Evolutionary conservation across 768 basidiomycete species (phyloP).

Genomic region (Myochromella boudieri): DNA sequence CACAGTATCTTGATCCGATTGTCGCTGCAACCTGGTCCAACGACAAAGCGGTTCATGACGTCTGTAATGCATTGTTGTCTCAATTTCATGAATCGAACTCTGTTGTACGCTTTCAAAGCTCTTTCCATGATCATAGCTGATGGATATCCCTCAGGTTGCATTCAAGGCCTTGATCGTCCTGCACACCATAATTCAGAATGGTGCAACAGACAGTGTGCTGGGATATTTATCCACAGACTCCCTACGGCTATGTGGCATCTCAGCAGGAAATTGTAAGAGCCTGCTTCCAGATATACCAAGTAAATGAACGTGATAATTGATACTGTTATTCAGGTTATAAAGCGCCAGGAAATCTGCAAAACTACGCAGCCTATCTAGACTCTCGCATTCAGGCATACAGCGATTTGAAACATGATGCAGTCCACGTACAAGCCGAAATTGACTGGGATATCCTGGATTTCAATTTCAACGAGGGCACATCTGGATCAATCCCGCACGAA

Average conservation of each 20-base stretch:
- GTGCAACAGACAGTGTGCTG: conserved; percentile 92
- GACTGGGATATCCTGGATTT: conserved; percentile 84
- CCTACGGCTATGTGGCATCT: conserved; percentile 79
- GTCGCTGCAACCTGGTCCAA: conserved; percentile 97
- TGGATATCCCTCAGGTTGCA: conserved; percentile 63
- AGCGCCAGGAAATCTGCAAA: conserved; percentile 81
- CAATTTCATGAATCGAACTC: conserved; percentile 90
- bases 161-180: conserved; percentile 96
- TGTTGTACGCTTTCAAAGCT: conserved; percentile 53
- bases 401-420: conserved; percentile 91
- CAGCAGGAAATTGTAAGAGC: conserved; percentile 90
- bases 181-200: conserved; percentile 95
- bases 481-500: conserved; percentile 29
- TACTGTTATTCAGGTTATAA: conserved; percentile 63
- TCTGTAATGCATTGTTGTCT: conserved; percentile 84
- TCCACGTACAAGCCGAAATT: conserved; percentile 89
- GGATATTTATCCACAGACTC: conserved; percentile 81
- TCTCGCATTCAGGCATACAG: conserved; percentile 84
- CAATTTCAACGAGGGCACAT: conserved; percentile 56
- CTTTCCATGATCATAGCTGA: conserved; percentile 3
- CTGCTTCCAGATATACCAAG: conserved; percentile 15
- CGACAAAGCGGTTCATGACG: conserved; percentile 90
- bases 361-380: conserved; percentile 89
- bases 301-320: not conserved
- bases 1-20: conserved; percentile 93